Percentiles rank a stretch among this genome's conserved stretches.
These are phyloP conservation scores for Oryza longistaminata DNA, from an alignment of 176 grass and related monocot species.

Conservation along the genomic window DNA sequence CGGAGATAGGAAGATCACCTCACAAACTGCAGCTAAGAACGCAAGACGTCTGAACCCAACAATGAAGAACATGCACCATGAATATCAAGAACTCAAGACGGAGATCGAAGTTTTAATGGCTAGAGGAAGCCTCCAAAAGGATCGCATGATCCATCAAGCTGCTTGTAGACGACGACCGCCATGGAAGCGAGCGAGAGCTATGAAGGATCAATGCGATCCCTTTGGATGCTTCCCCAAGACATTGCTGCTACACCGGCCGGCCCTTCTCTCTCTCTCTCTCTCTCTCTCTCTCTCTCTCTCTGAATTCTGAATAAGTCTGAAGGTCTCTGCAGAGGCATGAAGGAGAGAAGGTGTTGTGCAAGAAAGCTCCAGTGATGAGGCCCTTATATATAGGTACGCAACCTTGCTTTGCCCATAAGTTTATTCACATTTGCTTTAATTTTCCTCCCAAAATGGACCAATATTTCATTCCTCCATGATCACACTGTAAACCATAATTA, in stretches of 20 bases:
- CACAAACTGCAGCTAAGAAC: neutral
- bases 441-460: conserved; percentile 33
- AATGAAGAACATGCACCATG: neutral
- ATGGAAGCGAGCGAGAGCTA: neutral
- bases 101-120: conserved; percentile 62
- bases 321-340: neutral
- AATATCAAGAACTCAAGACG: neutral
- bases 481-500: neutral
- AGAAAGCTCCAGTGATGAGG: conserved; percentile 50
- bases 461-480: conserved; percentile 30
- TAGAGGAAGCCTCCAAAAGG: conserved; percentile 72
- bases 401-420: conserved; percentile 45
- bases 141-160: conserved; percentile 58
- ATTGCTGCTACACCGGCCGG: conserved; percentile 24
- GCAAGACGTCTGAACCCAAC: neutral
- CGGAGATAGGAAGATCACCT: neutral
- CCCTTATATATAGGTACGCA: conserved; percentile 56
- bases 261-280: conserved; percentile 18
- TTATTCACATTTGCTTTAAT: conserved; percentile 32
- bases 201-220: conserved; percentile 81
- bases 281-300: conserved; percentile 19
- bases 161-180: neutral
- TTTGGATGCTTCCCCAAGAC: conserved; percentile 72
- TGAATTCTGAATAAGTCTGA: neutral
- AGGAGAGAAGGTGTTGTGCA: conserved; percentile 41